Evolutionary conservation across 2,329 filamentous ascomycete species (phyloP).

Genomic region (Herpotrichia juniperi): DNA sequence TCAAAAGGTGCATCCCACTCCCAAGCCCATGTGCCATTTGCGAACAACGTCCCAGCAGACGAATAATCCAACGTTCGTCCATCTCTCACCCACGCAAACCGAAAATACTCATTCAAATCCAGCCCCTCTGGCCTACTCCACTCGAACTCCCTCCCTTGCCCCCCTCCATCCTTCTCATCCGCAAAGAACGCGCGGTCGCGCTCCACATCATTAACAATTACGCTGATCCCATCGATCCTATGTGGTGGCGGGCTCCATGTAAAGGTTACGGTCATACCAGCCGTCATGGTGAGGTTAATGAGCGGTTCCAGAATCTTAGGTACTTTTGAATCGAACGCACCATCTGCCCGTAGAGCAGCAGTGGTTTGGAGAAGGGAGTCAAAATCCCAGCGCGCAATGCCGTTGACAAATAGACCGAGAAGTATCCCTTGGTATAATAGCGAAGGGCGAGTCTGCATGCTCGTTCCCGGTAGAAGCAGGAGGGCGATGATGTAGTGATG

Average conservation of each 20-base stretch:
- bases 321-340: slow-evolving; percentile 62
- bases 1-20: too few species aligned
- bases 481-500: slow-evolving; percentile 90
- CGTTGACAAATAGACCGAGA: slow-evolving; percentile 90
- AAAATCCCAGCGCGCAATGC: slow-evolving; percentile 92
- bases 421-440: slow-evolving; percentile 88
- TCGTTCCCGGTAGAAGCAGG: slow-evolving; percentile 85
- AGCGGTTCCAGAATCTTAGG: slow-evolving; percentile 49
- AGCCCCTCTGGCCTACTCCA: slow-evolving; percentile 50
- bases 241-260: slow-evolving; percentile 50
- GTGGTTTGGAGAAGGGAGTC: slow-evolving; percentile 85
- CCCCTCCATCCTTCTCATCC: slow-evolving; percentile 20
- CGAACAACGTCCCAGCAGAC: slow-evolving; percentile 28
- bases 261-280: slow-evolving; percentile 54
- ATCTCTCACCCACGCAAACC: slow-evolving; percentile 39
- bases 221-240: slow-evolving; percentile 74
- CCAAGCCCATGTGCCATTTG: slow-evolving; percentile 36
- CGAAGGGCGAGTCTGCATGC: slow-evolving; percentile 82
- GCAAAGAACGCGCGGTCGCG: slow-evolving; percentile 34
- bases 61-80: slow-evolving; percentile 41
- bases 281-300: slow-evolving; percentile 24
- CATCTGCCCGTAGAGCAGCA: slow-evolving; percentile 65
- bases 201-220: slow-evolving; percentile 87
- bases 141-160: slow-evolving; percentile 17
- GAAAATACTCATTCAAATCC: slow-evolving; percentile 39